Evolutionary conservation across 2,329 filamentous ascomycete genomes (phyloP), one percentile per base, ranked within the genome.

Genomic region (Endocalyx cinctus): DNA sequence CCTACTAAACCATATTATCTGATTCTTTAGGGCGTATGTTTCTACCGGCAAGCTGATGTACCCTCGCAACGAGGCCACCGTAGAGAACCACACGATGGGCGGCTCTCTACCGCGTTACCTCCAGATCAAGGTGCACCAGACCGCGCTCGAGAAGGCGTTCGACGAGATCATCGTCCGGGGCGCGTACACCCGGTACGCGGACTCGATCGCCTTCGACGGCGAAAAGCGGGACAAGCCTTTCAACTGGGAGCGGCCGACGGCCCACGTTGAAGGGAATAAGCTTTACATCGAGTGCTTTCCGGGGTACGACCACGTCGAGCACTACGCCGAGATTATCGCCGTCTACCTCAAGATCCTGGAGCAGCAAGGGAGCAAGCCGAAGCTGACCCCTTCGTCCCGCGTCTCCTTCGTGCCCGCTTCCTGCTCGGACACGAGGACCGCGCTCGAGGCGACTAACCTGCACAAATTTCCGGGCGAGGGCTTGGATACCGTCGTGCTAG

Each of bases 201-300:
- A 17, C 10, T 40, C 38, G 8, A 37, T 41, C 13, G 20, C 31
- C 4, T 46, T 46, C 25, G 28, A 40, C 2, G 43, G 43, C 6
- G 43, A 46, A 29, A 46, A 46, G 37, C 28, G 41, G 16, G 43
- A 44, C 28, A 46, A 46, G 33, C 43, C 43, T 2, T 46, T 44
- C 41, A 46, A 46, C 30, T 46, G 43, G 43, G 34, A 46, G 34
- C 38, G 43, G 2, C 43, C 43, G 4, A 40, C 36, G 3, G 43
- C 43, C 4, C 41, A 34, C 5, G 17, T 33, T 8, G 33, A 36
- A 2, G 27, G 25, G 18, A 33, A 39, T n/a, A 37, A 16, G 3
- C 43, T 46, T 6, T 40, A 40, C 23, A 35, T 46, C 19, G 41
- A 46, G 13, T 46, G 43, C 35, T 46, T 46, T 20, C 43, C 43